Evolutionary conservation across 768 basidiomycete genomes (phyloP), one percentile per base, ranked within the genome.

Genomic region (Tulasnella sp.): DNA sequence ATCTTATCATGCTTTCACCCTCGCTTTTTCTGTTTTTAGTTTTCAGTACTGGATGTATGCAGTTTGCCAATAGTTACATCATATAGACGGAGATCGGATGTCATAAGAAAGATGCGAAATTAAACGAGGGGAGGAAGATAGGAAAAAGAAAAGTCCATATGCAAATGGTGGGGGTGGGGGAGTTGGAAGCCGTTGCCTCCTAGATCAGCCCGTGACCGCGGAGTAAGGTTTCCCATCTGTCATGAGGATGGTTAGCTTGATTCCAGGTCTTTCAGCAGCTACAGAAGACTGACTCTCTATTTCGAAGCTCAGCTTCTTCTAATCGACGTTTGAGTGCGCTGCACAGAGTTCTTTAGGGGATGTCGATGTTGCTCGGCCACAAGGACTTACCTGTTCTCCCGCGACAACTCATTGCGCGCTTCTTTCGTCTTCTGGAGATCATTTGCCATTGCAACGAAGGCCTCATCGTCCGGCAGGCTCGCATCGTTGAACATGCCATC

Each of bases 401-500:
- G 89, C 71, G 89, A 87, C 44, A 94, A 84, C n/a, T 87, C 85
- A 83, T 97, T 97, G 80, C 93, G 88, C 21, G 88, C 85, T 83
- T 93, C 91, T 85, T 96, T 97, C 21, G 94, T 91, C 80, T 88
- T 84, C 81, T 90, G 88, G 75, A 97, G 86, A 83, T 97, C 94
- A 62, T 86, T 86, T 38, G 90, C 89, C 88, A 97, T 88, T 1
- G 92, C 92, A n/a, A 86, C 84, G 91, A 93, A 96, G 1, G 95
- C 94, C 82, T 96, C 94, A 73, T 92, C 90, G 31, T 91, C 91
- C 16, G 96, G 94, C 74, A 97, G 89, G 80, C 92, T 90, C 38
- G 90, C 90, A 80, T 96, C 94, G 75, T 93, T 92, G 85, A 92
- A 97, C 94, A 97, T 94, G 24, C 90, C 91, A 81, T 96, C 95